These are phyloP conservation scores for Beauveria sp. DNA, from an alignment of 2,329 filamentous ascomycete species.

Conservation along the genomic window DNA sequence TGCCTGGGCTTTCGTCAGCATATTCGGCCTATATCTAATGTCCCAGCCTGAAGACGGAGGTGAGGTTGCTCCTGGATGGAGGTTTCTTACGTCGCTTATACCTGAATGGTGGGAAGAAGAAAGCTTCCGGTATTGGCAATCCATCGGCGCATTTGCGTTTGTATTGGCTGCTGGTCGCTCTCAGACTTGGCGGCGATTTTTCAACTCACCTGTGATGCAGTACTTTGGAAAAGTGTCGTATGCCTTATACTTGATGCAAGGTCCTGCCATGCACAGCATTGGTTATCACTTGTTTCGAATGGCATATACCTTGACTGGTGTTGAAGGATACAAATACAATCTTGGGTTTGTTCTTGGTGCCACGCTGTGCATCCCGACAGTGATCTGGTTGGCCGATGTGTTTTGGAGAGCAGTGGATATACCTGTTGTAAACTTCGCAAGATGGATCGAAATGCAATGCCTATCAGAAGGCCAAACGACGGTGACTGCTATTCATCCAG, in stretches of 20 bases:
- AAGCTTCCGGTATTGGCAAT: conserved; percentile 50
- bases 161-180: conserved; percentile 42
- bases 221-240: conserved; percentile 56
- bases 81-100: conserved; percentile 38
- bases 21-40: conserved; percentile 45
- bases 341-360: conserved; percentile 39
- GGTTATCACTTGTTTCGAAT: conserved; percentile 44
- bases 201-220: conserved; percentile 41
- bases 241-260: conserved; percentile 54
- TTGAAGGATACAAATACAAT: conserved; percentile 37
- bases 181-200: conserved; percentile 39
- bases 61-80: conserved; percentile 46
- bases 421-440: conserved; percentile 47
- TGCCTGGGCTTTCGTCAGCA: conserved; percentile 35
- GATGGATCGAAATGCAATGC: conserved; percentile 44
- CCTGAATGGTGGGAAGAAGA: conserved; percentile 41
- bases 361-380: conserved; percentile 39
- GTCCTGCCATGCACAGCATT: conserved; percentile 44
- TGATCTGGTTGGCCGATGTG: conserved; percentile 48
- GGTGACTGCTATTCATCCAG: not conserved
- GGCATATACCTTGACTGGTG: conserved; percentile 40
- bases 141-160: conserved; percentile 43
- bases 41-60: conserved; percentile 29
- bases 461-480: not conserved
- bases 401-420: conserved; percentile 50